phyloP scores from a whole-genome alignment of 441 rosid species.

The Cnidoscolus chayamansa region DNA sequence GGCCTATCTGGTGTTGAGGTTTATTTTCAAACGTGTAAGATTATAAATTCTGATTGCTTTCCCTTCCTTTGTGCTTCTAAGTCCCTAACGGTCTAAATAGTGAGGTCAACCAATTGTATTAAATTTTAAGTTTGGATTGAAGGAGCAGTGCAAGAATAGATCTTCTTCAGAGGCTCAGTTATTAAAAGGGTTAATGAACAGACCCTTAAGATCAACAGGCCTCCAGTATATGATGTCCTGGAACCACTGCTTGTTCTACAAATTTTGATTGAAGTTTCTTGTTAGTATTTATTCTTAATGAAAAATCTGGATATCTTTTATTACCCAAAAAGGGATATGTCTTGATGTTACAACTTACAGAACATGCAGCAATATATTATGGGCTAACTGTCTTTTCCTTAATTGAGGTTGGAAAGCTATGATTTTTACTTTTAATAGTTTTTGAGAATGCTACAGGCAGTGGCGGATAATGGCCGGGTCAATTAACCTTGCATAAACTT shows the following conservation, averaged over 20 bases:
- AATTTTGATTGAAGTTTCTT: slow-evolving; percentile 1
- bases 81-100: neutral
- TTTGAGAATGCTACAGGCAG: neutral
- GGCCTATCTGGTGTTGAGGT: neutral
- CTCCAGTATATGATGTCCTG: neutral
- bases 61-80: neutral
- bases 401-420: neutral
- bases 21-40: neutral
- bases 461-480: too few relatives aligned
- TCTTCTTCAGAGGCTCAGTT: neutral
- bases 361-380: neutral
- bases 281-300: neutral
- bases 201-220: neutral
- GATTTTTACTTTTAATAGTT: neutral
- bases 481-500: too few relatives aligned
- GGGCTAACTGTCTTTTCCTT: neutral
- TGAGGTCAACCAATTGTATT: slow-evolving; percentile 6
- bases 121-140: neutral
- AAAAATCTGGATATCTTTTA: neutral
- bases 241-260: neutral
- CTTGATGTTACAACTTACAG: neutral
- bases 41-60: neutral
- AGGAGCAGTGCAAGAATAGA: neutral
- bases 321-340: slow-evolving; percentile 7
- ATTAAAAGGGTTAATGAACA: slow-evolving; percentile 1